Conservation (phyloP, 768 basidiomycete genomes). For the Gautieria morchelliformis region DNA sequence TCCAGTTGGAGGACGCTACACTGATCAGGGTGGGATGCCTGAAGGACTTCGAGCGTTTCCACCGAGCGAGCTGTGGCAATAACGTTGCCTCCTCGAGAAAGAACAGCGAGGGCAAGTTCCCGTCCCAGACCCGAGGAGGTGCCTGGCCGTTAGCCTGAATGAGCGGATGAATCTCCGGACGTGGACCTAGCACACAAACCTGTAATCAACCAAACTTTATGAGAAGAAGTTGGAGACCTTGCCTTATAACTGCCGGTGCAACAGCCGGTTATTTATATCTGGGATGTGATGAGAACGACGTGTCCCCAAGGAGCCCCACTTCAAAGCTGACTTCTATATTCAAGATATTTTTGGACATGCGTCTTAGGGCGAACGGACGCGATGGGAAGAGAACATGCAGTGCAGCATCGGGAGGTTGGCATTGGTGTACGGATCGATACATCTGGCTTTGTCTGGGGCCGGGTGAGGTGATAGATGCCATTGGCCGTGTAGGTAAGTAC, state of each 20-base stretch:
- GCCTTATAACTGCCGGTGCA: not conserved
- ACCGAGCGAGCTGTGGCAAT: slow-evolving; percentile 19
- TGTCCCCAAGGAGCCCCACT: no score
- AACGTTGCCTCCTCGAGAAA: slow-evolving; percentile 13
- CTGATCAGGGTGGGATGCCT: not conserved
- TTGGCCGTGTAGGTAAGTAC: no score
- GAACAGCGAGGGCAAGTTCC: slow-evolving; percentile 11
- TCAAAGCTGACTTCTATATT: no score
- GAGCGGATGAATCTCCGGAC: not conserved
- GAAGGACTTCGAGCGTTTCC: slow-evolving; percentile 20
- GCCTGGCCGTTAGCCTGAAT: not conserved
- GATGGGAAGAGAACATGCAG: no score
- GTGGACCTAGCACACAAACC: not conserved
- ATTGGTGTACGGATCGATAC: no score
- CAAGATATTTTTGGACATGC: no score
- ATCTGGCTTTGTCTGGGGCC: no score
- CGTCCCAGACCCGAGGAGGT: slow-evolving; percentile 12
- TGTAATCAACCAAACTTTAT: slow-evolving; percentile 7
- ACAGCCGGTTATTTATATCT: no score
- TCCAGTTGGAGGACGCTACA: slow-evolving; percentile 9
- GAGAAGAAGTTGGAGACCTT: not conserved
- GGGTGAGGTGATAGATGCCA: no score
- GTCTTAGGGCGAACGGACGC: no score
- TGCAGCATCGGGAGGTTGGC: no score
- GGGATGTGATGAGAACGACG: no score